Percentiles rank a stretch among this genome's conserved stretches.
These are phyloP conservation scores for Mortierella sp. DNA, from an alignment of 371 early-diverging fungal species.

Conservation along the genomic window DNA sequence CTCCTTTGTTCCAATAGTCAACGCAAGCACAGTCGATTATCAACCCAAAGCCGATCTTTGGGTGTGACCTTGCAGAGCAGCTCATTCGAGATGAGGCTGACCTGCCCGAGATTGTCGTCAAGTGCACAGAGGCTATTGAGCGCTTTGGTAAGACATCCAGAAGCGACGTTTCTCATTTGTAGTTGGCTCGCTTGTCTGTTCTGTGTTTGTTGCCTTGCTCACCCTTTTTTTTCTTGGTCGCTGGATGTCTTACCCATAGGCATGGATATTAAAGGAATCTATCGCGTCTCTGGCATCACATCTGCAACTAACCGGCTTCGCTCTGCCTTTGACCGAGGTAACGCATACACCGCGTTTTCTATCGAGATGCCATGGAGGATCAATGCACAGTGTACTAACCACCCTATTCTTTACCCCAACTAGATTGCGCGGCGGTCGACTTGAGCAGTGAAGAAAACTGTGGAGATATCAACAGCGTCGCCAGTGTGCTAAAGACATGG, in stretches of 20 bases:
- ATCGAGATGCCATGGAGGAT: background rate
- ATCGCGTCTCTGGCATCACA: conserved; percentile 85
- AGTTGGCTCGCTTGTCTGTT: background rate
- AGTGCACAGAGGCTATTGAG: conserved; percentile 86
- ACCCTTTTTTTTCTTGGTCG: background rate
- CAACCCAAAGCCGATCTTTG: conserved; percentile 79
- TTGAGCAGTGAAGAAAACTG: conserved; percentile 67
- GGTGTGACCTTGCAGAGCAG: conserved; percentile 69
- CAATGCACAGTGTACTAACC: background rate
- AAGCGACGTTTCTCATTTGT: background rate
- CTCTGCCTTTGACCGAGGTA: conserved; percentile 78
- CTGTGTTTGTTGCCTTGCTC: background rate
- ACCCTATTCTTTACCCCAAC: background rate
- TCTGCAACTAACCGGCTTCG: conserved; percentile 78
- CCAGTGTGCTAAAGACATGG: conserved; percentile 91
- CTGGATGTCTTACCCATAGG: conserved; percentile 46
- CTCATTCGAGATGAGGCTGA: conserved; percentile 76
- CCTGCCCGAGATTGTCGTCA: conserved; percentile 79
- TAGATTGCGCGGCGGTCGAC: conserved; percentile 75
- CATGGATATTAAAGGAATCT: conserved; percentile 80
- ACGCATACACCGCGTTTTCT: background rate
- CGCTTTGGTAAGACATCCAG: conserved; percentile 49
- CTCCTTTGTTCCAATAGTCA: conserved; percentile 59
- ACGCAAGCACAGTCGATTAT: conserved; percentile 67
- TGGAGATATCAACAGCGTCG: conserved; percentile 83